phyloP scores from a whole-genome alignment of 1,284 basidiomycete genomes.

The Malassezia sp. region DNA sequence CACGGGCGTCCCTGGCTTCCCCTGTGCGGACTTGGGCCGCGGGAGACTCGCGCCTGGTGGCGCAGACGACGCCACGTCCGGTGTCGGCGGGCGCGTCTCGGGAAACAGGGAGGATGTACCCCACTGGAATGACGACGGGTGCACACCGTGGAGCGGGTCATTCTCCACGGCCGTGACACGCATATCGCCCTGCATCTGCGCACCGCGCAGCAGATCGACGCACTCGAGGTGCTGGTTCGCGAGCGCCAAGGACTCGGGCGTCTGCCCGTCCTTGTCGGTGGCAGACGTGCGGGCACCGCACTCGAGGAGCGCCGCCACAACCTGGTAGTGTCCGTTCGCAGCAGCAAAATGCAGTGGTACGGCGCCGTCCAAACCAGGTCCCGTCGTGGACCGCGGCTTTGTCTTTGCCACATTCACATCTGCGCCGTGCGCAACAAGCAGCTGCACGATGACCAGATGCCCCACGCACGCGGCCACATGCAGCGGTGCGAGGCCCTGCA shows the following conservation, averaged over 20 bases:
- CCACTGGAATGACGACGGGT: too few relatives aligned
- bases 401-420: slow-evolving; percentile 18
- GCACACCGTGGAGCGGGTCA: too few relatives aligned
- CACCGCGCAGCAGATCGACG: slow-evolving; percentile 25
- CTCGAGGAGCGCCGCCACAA: slow-evolving; percentile 33
- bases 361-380: slow-evolving; percentile 34
- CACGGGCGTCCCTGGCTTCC: too few relatives aligned
- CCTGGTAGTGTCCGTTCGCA: slow-evolving; percentile 34
- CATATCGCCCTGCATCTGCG: too few relatives aligned
- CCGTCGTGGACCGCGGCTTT: slow-evolving; percentile 8
- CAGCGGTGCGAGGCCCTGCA: slow-evolving; percentile 39
- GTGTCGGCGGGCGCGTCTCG: not conserved
- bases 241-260: slow-evolving; percentile 30
- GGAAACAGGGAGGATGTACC: too few relatives aligned
- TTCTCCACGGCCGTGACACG: too few relatives aligned
- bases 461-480: slow-evolving; percentile 40
- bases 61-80: not conserved
- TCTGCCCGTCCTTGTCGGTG: slow-evolving; percentile 26
- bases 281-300: slow-evolving; percentile 31
- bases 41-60: too few relatives aligned
- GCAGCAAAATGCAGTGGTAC: slow-evolving; percentile 44
- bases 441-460: slow-evolving; percentile 24
- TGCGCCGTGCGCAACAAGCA: slow-evolving; percentile 37
- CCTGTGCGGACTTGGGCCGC: too few relatives aligned
- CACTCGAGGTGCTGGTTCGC: slow-evolving; percentile 25